Evolutionary conservation across 139 green algal species (phyloP).

Genomic region (Micractinium sp.): DNA sequence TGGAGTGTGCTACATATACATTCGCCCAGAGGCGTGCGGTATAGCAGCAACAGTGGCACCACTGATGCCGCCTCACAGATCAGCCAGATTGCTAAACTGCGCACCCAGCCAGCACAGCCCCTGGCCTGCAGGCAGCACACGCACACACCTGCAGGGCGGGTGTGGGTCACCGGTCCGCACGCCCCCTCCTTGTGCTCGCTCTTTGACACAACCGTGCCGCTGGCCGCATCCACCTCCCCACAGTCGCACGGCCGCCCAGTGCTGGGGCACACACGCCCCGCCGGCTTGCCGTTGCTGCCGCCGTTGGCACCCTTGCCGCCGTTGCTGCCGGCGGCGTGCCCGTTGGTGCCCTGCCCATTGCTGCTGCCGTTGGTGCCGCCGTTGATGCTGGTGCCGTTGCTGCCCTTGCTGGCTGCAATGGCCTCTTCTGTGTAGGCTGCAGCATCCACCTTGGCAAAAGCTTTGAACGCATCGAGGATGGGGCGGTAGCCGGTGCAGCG

Average conservation of each 20-base stretch:
- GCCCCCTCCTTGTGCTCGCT: conserved; percentile 16
- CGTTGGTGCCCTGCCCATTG: conserved; percentile 3
- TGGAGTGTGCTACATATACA: too few species aligned
- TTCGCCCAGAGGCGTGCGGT: too few species aligned
- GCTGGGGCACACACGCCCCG: conserved; percentile 73
- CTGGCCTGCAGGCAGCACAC: not conserved
- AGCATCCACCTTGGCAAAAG: conserved; percentile 81
- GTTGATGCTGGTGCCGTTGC: conserved; percentile 28
- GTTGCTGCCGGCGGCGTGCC: conserved; percentile 15
- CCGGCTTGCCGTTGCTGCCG: conserved; percentile 9
- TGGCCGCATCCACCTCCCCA: conserved; percentile 14
- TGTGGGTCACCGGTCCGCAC: conserved; percentile 19
- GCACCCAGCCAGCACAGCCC: not conserved
- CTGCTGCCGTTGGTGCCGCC: not conserved
- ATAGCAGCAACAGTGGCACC: too few species aligned
- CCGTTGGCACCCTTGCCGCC: not conserved
- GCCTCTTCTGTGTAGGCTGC: conserved; percentile 79
- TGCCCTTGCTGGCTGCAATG: conserved; percentile 72
- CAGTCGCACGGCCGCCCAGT: conserved; percentile 86
- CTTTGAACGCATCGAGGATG: conserved; percentile 96
- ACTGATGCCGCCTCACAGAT: not conserved
- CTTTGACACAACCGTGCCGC: not conserved
- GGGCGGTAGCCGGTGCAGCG: conserved; percentile 97
- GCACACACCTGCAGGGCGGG: conserved; percentile 8
- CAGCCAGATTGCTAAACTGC: too few species aligned